phyloP scores from a whole-genome alignment of 768 basidiomycete species.

The Saitozyma podzolica region DNA sequence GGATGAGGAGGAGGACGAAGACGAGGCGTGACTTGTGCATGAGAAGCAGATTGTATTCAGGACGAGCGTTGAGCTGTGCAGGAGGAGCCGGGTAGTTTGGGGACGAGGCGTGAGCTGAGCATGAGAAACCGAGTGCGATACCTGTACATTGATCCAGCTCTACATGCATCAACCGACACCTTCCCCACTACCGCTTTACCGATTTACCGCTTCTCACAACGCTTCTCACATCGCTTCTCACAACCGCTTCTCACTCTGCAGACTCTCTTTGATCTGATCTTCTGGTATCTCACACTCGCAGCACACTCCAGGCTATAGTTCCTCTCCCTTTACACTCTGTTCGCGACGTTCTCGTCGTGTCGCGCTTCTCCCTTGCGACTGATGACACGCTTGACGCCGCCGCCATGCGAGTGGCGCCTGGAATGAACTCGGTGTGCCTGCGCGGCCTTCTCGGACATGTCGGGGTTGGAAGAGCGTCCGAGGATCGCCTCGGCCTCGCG shows the following conservation, averaged over 20 bases:
- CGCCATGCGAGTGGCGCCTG: not conserved
- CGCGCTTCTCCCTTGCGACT: not conserved
- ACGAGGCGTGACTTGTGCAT: no score
- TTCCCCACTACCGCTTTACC: not conserved
- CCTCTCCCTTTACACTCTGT: not conserved
- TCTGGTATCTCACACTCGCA: no score
- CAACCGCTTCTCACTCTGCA: not conserved
- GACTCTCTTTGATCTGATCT: not conserved
- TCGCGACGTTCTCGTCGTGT: not conserved
- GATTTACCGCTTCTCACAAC: not conserved
- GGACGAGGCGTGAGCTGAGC: no score
- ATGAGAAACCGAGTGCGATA: no score
- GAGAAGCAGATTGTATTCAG: no score
- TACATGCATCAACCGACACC: not conserved
- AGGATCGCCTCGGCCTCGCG: conserved; percentile 27
- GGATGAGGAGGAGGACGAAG: no score
- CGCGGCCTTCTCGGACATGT: not conserved
- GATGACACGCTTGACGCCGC: not conserved
- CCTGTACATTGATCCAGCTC: no score
- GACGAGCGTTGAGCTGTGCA: no score
- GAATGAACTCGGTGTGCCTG: not conserved
- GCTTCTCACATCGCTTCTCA: not conserved
- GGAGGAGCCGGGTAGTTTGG: no score
- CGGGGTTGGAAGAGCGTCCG: not conserved
- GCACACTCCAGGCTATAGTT: not conserved